Evolutionary conservation across 2,329 filamentous ascomycete species (phyloP).

Genomic region (Aspergillus eucalypticola): DNA sequence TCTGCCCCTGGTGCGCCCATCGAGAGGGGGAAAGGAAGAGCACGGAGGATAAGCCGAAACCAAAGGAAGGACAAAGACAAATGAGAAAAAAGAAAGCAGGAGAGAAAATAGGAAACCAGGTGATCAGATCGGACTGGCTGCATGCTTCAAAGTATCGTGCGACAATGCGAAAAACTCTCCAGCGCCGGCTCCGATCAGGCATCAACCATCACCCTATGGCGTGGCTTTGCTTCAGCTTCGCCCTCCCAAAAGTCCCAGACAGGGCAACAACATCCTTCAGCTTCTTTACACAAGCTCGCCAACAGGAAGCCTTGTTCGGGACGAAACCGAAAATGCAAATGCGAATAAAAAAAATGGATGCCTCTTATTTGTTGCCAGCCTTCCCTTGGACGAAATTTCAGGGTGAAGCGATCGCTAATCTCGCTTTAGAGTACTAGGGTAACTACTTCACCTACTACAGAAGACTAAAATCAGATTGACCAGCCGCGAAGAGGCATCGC

Average conservation of each 20-base stretch:
- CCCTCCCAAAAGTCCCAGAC: neutral
- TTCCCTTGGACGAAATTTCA: slow-evolving; percentile 14
- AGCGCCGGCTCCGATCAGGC: slow-evolving; percentile 5
- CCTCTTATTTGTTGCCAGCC: neutral
- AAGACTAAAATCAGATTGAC: neutral
- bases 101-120: neutral
- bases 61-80: neutral
- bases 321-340: neutral
- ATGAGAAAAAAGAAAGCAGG: neutral
- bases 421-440: neutral
- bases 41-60: slow-evolving; percentile 4
- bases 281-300: neutral
- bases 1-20: neutral
- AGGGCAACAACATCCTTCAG: neutral
- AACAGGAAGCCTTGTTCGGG: too few species aligned
- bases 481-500: neutral
- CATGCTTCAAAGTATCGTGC: slow-evolving; percentile 16
- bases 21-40: neutral
- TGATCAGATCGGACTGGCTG: slow-evolving; percentile 5
- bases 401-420: neutral
- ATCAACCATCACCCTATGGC: slow-evolving; percentile 2
- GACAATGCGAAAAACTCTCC: slow-evolving; percentile 9
- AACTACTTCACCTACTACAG: too few species aligned
- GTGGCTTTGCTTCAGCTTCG: neutral
- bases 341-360: too few species aligned